A percentile compares a stretch with the other conserved stretches of the same genome.
phyloP scores from a whole-genome alignment of 208 protist species.

The Crithidia sp. region DNA sequence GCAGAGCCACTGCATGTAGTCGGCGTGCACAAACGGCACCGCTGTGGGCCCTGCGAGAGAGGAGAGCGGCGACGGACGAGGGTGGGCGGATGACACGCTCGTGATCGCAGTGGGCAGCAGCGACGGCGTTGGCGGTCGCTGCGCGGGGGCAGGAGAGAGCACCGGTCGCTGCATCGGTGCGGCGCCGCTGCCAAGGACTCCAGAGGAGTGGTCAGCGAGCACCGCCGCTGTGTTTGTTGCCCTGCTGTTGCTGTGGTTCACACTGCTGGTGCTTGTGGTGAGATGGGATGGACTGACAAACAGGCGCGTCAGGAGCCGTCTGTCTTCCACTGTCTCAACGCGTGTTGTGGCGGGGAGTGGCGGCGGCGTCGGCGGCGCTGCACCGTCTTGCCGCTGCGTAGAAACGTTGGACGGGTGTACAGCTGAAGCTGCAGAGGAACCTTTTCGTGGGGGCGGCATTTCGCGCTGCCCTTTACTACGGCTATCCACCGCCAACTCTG shows the following conservation, averaged over 20 bases:
- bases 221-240: neutral
- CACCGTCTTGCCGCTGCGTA: no score
- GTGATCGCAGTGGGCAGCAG: slow-evolving; percentile 2
- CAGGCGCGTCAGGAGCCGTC: slow-evolving; percentile 4
- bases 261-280: neutral
- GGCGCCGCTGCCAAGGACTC: neutral
- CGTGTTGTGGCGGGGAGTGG: neutral
- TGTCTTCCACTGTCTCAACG: slow-evolving; percentile 10
- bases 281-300: neutral
- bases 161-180: neutral
- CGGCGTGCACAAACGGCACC: slow-evolving; percentile 17
- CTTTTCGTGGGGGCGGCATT: no score
- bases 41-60: neutral
- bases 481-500: no score
- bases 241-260: no score
- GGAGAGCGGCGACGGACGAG: neutral
- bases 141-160: neutral
- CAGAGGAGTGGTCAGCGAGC: neutral
- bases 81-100: neutral
- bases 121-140: slow-evolving; percentile 5
- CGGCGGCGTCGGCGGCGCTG: neutral
- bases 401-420: no score
- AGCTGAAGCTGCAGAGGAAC: no score
- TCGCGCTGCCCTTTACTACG: no score
- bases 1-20: slow-evolving; percentile 19